Conservation (phyloP, 306 rosid species). For the Lathyrus sativus region DNA sequence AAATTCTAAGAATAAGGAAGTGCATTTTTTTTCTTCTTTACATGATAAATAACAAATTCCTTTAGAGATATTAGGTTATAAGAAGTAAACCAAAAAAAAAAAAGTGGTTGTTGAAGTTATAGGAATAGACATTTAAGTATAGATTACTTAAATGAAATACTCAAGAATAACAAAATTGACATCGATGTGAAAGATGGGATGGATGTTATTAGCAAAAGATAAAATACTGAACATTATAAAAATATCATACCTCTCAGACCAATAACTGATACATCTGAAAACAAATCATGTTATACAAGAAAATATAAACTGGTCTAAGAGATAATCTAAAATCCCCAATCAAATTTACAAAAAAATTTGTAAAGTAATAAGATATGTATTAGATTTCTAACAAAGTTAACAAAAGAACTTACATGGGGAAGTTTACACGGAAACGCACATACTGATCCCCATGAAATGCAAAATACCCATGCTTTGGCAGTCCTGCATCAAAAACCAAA, state of each 20-base stretch:
- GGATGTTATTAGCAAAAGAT: background rate
- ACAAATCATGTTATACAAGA: slow-evolving; percentile 8
- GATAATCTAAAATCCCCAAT: slow-evolving; percentile 1
- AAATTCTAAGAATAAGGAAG: no score
- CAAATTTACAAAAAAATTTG: background rate
- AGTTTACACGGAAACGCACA: slow-evolving; percentile 73
- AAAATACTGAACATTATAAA: background rate
- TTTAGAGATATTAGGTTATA: no score
- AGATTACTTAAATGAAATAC: background rate
- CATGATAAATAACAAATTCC: no score
- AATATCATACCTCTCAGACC: background rate
- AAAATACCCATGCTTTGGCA: slow-evolving; percentile 69
- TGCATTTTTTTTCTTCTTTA: no score
- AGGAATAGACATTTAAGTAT: no score
- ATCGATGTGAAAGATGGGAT: background rate
- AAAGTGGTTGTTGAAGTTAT: no score
- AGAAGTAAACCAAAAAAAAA: no score
- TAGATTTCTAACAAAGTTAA: slow-evolving; percentile 10
- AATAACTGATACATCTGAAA: background rate
- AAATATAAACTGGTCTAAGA: background rate
- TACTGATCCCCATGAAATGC: slow-evolving; percentile 86
- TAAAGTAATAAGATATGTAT: background rate
- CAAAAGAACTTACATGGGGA: slow-evolving; percentile 64
- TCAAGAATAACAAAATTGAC: slow-evolving; percentile 5
- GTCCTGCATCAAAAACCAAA: slow-evolving; percentile 49